phyloP scores from a whole-genome alignment of 1,139 yeast species.

The Blastobotrys buckinghamii region DNA sequence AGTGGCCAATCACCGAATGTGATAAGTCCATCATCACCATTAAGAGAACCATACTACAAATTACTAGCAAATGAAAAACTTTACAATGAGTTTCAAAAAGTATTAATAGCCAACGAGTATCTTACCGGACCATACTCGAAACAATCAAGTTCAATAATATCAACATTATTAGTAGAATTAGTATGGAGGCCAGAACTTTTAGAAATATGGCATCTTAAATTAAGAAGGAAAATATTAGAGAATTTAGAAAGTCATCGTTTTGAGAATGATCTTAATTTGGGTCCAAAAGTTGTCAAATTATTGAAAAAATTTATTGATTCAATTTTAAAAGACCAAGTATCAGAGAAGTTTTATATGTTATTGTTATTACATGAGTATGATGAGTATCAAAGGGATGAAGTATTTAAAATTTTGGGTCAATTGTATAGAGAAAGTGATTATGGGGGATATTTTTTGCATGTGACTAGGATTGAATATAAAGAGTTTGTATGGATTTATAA shows the following conservation, averaged over 20 bases:
- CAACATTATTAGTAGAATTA: background rate
- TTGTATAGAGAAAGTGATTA: background rate
- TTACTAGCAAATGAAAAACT: background rate
- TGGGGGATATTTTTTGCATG: background rate
- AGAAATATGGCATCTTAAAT: background rate
- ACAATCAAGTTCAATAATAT: background rate
- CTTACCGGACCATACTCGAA: background rate
- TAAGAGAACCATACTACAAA: too few species aligned
- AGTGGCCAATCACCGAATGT: too few species aligned
- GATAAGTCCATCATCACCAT: too few species aligned
- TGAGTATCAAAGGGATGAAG: background rate
- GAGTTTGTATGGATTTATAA: conserved; percentile 2
- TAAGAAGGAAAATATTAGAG: background rate
- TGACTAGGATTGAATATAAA: background rate
- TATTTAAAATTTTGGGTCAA: background rate
- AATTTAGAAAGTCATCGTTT: background rate
- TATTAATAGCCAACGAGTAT: background rate
- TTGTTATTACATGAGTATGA: background rate
- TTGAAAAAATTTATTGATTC: background rate
- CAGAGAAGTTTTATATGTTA: background rate
- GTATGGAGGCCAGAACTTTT: conserved; percentile 3
- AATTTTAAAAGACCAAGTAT: background rate
- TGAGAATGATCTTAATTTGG: background rate
- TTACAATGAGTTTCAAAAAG: background rate
- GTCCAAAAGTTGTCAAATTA: background rate